A percentile compares a stretch with the other conserved stretches of the same genome.
These are phyloP conservation scores for Cerrena zonata DNA, from an alignment of 1,284 basidiomycete species.

Conservation along the genomic window DNA sequence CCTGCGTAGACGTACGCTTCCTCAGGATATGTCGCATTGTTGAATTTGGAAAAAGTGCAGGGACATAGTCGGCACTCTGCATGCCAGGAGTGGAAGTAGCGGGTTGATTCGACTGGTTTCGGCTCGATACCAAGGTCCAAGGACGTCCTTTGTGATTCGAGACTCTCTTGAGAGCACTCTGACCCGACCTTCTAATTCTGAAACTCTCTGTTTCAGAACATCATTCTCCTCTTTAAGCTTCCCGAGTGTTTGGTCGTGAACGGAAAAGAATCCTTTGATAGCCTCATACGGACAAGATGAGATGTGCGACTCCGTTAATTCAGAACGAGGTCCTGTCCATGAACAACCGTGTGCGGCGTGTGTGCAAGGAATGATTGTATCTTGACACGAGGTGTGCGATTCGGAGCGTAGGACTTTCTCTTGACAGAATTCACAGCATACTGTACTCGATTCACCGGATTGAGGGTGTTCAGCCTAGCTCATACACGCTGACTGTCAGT, in stretches of 20 bases:
- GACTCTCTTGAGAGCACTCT: conserved; percentile 48
- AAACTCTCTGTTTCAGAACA: conserved; percentile 47
- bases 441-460: neutral
- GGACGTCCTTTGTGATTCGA: conserved; percentile 37
- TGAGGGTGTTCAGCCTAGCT: neutral
- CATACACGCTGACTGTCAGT: no score
- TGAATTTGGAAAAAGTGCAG: neutral
- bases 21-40: neutral
- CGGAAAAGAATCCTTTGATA: conserved; percentile 53
- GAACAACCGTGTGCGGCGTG: conserved; percentile 52
- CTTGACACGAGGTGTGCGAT: conserved; percentile 37
- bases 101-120: conserved; percentile 9
- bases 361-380: conserved; percentile 39
- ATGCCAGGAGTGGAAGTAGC: neutral
- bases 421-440: neutral
- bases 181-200: conserved; percentile 47
- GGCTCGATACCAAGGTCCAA: conserved; percentile 65
- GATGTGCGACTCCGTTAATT: conserved; percentile 39
- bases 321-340: conserved; percentile 43
- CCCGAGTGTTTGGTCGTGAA: conserved; percentile 40
- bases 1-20: neutral
- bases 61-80: conserved; percentile 9
- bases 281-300: conserved; percentile 54
- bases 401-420: conserved; percentile 29
- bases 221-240: conserved; percentile 54